Percentiles rank a stretch among this genome's conserved stretches.
Conservation (phyloP, 176 grass and related monocot species). For the Oryza coarctata region DNA sequence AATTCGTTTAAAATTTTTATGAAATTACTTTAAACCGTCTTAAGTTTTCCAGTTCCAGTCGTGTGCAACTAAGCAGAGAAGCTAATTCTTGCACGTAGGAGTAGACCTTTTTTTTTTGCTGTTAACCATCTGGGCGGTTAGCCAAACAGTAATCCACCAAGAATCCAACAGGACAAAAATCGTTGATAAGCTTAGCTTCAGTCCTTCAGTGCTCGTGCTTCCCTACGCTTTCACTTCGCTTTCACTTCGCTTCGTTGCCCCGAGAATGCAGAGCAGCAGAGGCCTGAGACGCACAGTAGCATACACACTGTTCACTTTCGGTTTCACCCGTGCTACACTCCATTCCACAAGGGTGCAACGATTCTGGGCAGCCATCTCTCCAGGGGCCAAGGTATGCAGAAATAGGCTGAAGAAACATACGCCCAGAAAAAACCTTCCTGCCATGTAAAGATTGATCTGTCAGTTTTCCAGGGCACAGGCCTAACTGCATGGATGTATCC, state of each 20-base stretch:
- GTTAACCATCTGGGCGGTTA: neutral
- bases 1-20: no score
- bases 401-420: slow-evolving; percentile 32
- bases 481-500: neutral
- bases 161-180: neutral
- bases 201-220: neutral
- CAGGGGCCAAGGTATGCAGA: neutral
- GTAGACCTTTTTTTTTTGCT: no score
- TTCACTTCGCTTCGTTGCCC: neutral
- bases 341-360: slow-evolving; percentile 19
- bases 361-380: neutral
- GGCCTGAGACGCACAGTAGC: neutral
- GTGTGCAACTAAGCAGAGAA: no score
- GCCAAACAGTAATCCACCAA: neutral
- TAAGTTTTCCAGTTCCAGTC: no score
- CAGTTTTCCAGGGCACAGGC: slow-evolving; percentile 28
- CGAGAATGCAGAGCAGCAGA: neutral
- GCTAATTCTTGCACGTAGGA: no score
- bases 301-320: neutral
- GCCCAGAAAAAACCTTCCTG: slow-evolving; percentile 25
- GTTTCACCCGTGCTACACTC: slow-evolving; percentile 1
- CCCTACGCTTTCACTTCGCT: neutral
- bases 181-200: neutral
- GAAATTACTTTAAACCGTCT: no score
- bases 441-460: slow-evolving; percentile 29